Base-by-base conservation (phyloP, 2,329 filamentous ascomycete species). In the Penicillium sp. region DNA sequence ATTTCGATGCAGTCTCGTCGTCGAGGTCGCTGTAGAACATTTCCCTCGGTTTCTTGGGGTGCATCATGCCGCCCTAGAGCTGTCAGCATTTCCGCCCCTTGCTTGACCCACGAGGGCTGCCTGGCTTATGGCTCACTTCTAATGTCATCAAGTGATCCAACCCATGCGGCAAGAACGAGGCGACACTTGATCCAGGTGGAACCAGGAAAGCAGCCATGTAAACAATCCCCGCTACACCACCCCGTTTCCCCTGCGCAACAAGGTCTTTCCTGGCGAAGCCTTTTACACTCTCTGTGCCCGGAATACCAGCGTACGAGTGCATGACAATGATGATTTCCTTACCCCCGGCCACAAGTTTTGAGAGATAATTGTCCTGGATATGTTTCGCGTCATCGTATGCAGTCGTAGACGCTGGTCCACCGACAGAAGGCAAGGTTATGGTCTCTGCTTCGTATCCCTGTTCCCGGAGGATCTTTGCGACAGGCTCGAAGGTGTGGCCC, bases 251-350 rank as follows among this genome's bases (percentile, higher is more conserved):
- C 7, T 29, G 21, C 23, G 0, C 52, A 11, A 38, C 52, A n/a
- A 55, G 23, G 38, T 31, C 41, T n/a, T 46, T 55, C 6, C 23
- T 38, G 1, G 52, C 17, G 26, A 45, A 31, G 23, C 52, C 52
- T 9, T 55, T 55, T 3, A 55, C 52, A 23, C 38, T n/a, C 7
- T 55, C 52, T 11, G 38, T 46, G 19, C 52, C 52, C 1, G 52
- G 52, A 38, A 55, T 31, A 3, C 52, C 52, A 13, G 21, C 52
- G 41, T 55, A 55, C 5, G 52, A 55, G 23, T 55, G 52, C 38
- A 55, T 45, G 7, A 55, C 8, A 15, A 55, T 15, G 38, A 55
- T 46, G 8, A 55, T 26, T 8, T 55, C 38, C 26, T 31, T 46
- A 3, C 31, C 41, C 13, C 17, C n/a, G 23, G 38, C 9, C 7